Evolutionary conservation across 2,329 filamentous ascomycete genomes (phyloP).

Genomic region (Ascosphaera apis): DNA sequence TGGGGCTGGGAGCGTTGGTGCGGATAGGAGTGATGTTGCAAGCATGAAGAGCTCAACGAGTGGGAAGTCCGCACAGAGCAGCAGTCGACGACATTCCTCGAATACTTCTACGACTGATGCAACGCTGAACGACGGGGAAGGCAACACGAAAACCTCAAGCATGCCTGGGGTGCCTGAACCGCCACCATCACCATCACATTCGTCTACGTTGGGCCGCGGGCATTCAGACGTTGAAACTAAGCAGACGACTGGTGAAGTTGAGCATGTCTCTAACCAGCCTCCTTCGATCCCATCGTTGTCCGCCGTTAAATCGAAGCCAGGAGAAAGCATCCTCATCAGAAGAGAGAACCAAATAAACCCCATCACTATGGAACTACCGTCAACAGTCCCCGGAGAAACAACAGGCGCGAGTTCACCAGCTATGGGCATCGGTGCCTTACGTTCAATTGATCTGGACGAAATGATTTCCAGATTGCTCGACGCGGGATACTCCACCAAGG

Average conservation of each 20-base stretch:
- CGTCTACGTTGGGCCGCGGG: conserved; percentile 46
- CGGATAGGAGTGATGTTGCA: conserved; percentile 37
- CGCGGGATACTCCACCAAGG: conserved; percentile 85
- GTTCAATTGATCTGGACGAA: conserved; percentile 83
- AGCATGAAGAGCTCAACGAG: conserved; percentile 52
- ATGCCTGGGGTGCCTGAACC: conserved; percentile 29
- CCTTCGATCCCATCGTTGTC: conserved; percentile 40
- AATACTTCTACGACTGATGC: conserved; percentile 13
- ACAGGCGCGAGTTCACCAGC: conserved; percentile 23
- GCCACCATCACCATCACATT: conserved; percentile 74
- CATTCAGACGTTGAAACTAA: conserved; percentile 60
- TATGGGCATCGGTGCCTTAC: conserved; percentile 75
- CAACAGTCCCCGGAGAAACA: conserved; percentile 10
- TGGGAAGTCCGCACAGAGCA: conserved; percentile 23
- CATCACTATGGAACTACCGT: conserved; percentile 29
- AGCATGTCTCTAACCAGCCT: conserved; percentile 78
- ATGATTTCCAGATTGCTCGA: conserved; percentile 90
- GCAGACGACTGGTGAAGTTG: conserved; percentile 72
- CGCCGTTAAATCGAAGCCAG: conserved; percentile 43
- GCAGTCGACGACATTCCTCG: conserved; percentile 20
- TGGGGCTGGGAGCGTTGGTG: background rate
- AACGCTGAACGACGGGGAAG: conserved; percentile 9
- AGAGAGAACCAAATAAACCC: conserved; percentile 49
- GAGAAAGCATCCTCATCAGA: conserved; percentile 75
- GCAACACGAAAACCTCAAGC: conserved; percentile 24